Evolutionary conservation across 129 eudicot species (phyloP).

Genomic region (Oenanthe sinensis): DNA sequence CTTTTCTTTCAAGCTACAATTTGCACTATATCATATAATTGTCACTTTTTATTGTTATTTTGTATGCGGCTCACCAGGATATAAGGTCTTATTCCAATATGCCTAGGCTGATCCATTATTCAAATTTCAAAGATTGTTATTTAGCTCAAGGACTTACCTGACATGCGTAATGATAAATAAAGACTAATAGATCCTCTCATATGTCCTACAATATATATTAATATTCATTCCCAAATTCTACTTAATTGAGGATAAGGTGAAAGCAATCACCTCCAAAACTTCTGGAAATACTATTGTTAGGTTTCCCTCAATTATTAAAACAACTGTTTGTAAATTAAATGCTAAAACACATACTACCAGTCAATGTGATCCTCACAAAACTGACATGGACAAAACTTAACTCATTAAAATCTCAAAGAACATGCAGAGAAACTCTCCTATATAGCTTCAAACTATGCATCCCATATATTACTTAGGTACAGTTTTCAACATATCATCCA

Average conservation of each 20-base stretch:
- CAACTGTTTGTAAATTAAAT: not conserved
- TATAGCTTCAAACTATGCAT: not conserved
- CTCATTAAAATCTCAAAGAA: not conserved
- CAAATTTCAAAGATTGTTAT: not conserved
- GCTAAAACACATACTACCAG: not conserved
- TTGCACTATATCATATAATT: not conserved
- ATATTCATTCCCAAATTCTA: not conserved
- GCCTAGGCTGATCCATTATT: not conserved
- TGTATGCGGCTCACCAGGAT: not conserved
- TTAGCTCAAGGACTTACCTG: not conserved
- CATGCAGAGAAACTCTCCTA: not conserved
- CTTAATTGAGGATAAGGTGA: not conserved
- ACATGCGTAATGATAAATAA: not conserved
- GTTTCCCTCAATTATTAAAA: not conserved
- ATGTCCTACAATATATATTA: not conserved
- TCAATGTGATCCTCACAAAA: not conserved
- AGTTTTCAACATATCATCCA: not conserved
- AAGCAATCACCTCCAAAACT: not conserved
- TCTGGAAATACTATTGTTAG: too few relatives aligned
- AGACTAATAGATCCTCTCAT: not conserved
- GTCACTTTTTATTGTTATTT: not conserved
- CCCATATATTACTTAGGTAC: not conserved
- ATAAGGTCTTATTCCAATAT: not conserved
- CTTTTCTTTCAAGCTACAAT: not conserved
- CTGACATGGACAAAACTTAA: not conserved